Evolutionary conservation across 495 filamentous ascomycete species (phyloP).

Genomic region (Xylaria palmicola): DNA sequence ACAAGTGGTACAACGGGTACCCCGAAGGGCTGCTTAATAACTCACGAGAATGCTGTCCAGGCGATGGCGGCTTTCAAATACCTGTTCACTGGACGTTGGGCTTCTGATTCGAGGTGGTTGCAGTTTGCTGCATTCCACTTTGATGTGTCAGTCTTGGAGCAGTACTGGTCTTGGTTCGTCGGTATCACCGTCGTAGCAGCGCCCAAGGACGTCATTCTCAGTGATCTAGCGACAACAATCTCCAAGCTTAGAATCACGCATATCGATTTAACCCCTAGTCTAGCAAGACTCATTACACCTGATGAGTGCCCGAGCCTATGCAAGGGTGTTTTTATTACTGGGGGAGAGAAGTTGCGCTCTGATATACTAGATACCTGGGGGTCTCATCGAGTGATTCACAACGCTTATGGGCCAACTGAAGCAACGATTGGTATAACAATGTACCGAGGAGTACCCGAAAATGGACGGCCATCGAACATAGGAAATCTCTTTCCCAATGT

Average conservation of each 20-base stretch:
- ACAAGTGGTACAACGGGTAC: constrained; percentile 81
- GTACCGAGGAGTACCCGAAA: constrained; percentile 66
- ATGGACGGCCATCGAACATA: constrained; percentile 80
- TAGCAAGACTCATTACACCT: constrained; percentile 60
- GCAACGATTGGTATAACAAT: constrained; percentile 86
- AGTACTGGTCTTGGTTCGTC: constrained; percentile 87
- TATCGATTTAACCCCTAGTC: constrained; percentile 74
- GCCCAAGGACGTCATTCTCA: constrained; percentile 72
- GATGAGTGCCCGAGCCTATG: constrained; percentile 67
- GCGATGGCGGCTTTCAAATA: constrained; percentile 71
- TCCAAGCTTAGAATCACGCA: constrained; percentile 74
- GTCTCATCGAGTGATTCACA: constrained; percentile 62
- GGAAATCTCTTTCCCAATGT: constrained; percentile 81
- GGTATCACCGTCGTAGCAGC: constrained; percentile 78
- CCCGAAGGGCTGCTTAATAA: constrained; percentile 76
- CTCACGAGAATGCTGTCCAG: constrained; percentile 72
- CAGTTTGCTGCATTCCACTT: constrained; percentile 91
- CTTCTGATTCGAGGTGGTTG: constrained; percentile 67
- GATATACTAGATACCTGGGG: constrained; percentile 75
- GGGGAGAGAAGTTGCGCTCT: constrained; percentile 68
- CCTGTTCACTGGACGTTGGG: constrained; percentile 70
- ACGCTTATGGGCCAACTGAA: constrained; percentile 83
- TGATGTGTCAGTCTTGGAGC: constrained; percentile 83
- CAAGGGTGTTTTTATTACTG: constrained; percentile 72
- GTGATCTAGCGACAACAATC: constrained; percentile 71